Evolutionary conservation across 306 rosid species (phyloP), one percentile per base, ranked within the genome.

Genomic region (apple (Malus domestica)): DNA sequence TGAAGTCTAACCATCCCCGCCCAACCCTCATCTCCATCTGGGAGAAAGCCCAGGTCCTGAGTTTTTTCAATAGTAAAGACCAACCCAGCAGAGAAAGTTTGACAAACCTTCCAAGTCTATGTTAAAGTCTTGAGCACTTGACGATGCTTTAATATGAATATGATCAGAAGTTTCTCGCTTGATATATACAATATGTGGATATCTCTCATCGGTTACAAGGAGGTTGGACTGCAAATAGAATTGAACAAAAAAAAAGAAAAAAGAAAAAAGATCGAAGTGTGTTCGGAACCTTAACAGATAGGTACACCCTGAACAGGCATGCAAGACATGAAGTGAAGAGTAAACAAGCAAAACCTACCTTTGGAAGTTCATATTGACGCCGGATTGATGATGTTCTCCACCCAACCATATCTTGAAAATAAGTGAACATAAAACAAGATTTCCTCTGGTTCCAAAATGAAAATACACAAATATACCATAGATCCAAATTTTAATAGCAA

Each of bases 301-400:
- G 58, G 76, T 77, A 83, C 65, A 42, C 65, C 11, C 66, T 22
- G 32, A 75, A 65, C 46, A 76, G 67, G 79, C 75, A 80, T 33
- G 52, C 55, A 68, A 69, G 70, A 68, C 58, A 73, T 13, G 22
- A 77, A 68, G 30, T 63, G 38, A 27, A 67, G 67, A 77, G 33
- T 59, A 20, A 73, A 81, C 40, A 78, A n/a, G 66, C 18, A 66
- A 81, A 73, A 32, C 72, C 57, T 82, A 89, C 99, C 93, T 88
- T 89, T 20, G 97, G 99, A 81, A 95, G 97, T 87, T 95, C 99
- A 86, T 84, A 84, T 79, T 90, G 96, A 79, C 96, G 97, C 68
- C 99, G 88, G 77, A 95, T 95, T 11, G 99, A 95, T 72, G 99
- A 95, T n/a, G 97, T 95, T 80, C 97, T 84, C 99, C 99, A 95